These are phyloP conservation scores for Mycocentrospora acerina DNA, from an alignment of 2,329 filamentous ascomycete genomes.

Conservation along the genomic window DNA sequence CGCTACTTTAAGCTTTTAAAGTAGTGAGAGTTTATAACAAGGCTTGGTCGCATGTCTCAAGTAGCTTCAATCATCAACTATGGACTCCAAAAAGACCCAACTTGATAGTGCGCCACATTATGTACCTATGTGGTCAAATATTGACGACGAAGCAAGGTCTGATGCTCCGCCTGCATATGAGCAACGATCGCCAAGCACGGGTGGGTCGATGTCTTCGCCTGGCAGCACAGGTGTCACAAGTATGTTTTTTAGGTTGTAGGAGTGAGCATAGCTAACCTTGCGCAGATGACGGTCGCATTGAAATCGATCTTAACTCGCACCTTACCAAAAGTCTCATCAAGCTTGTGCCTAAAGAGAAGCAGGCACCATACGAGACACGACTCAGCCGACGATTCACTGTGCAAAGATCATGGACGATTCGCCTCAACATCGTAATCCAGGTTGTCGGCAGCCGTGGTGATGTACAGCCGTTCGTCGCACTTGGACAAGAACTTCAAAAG, in stretches of 20 bases:
- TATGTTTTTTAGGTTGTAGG: background rate
- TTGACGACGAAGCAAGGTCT: too few relatives aligned
- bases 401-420: slow-evolving; percentile 4
- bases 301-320: slow-evolving; percentile 28
- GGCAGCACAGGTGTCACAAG: slow-evolving; percentile 16
- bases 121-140: too few relatives aligned
- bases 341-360: slow-evolving; percentile 15
- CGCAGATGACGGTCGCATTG: slow-evolving; percentile 26
- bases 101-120: too few relatives aligned
- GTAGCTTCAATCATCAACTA: too few relatives aligned
- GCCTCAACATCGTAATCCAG: slow-evolving; percentile 57
- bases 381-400: slow-evolving; percentile 8
- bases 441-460: slow-evolving; percentile 57
- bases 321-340: slow-evolving; percentile 20
- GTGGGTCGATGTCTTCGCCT: slow-evolving; percentile 6
- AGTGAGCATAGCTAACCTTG: background rate
- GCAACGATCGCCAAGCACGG: too few relatives aligned
- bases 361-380: slow-evolving; percentile 3
- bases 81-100: too few relatives aligned
- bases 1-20: too few relatives aligned
- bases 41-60: too few relatives aligned
- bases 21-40: too few relatives aligned
- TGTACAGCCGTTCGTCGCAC: slow-evolving; percentile 61
- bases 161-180: too few relatives aligned
- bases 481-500: slow-evolving; percentile 51